phyloP scores from a whole-genome alignment of 148 eudicot species.

The Chenopodium formosanum region DNA sequence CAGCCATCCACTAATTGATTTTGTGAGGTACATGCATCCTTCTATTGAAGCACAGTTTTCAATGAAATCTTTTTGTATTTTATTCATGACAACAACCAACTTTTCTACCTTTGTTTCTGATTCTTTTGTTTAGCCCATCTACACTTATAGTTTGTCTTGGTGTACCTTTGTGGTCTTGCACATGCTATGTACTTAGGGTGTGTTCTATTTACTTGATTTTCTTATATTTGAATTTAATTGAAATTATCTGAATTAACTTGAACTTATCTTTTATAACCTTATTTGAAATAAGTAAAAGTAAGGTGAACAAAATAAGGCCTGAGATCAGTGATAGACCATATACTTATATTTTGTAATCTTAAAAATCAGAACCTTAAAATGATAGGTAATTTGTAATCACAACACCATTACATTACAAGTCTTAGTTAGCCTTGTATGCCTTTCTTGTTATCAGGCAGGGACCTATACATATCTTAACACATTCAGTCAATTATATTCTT shows the following conservation, averaged over 20 bases:
- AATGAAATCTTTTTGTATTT: background rate
- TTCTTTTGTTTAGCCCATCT: background rate
- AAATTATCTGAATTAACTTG: no score
- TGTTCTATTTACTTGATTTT: no score
- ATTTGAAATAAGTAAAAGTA: no score
- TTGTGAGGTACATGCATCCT: conserved; percentile 13
- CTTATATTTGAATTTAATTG: no score
- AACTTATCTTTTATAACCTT: no score
- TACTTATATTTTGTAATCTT: background rate
- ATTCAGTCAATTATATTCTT: background rate
- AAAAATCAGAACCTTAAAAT: background rate
- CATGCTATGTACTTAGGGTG: background rate
- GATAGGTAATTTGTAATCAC: background rate
- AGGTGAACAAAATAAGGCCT: no score
- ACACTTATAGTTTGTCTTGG: background rate
- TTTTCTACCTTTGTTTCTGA: background rate
- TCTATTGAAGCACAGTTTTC: background rate
- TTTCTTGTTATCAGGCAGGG: background rate
- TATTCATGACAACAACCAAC: background rate
- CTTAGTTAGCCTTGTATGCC: background rate
- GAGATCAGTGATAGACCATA: background rate
- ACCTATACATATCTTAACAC: background rate
- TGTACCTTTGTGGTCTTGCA: background rate
- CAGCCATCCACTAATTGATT: conserved; percentile 12
- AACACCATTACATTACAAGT: background rate